Conservation (phyloP, 2,329 filamentous ascomycete species). For the Pseudomassariella vexata region DNA sequence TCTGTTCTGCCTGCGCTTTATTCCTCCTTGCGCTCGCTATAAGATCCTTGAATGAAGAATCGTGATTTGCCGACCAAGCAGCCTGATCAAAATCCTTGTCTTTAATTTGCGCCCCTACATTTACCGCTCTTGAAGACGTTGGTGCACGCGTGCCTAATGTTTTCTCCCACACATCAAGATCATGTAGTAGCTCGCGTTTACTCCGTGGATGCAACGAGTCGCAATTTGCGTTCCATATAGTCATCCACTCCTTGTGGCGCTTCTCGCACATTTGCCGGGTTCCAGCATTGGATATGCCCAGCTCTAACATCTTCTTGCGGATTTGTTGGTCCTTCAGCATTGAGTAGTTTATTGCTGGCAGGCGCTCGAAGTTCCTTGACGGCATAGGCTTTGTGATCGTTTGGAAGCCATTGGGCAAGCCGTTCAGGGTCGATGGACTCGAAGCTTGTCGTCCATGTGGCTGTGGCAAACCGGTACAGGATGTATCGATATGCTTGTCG, state of each 20-base stretch:
- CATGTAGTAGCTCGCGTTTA: conserved; percentile 66
- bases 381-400: conserved; percentile 22
- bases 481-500: conserved; percentile 74
- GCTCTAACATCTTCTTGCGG: conserved; percentile 73
- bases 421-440: conserved; percentile 11
- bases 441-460: conserved; percentile 15
- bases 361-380: too few relatives aligned
- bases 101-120: conserved; percentile 54
- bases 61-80: conserved; percentile 70
- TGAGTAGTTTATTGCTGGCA: conserved; percentile 80
- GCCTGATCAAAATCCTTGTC: conserved; percentile 83
- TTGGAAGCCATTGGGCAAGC: conserved; percentile 2
- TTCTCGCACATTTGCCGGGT: conserved; percentile 64
- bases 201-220: conserved; percentile 70
- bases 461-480: conserved; percentile 31
- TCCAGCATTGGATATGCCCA: conserved; percentile 71
- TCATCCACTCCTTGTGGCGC: conserved; percentile 89
- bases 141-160: conserved; percentile 63
- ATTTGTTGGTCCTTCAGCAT: conserved; percentile 75
- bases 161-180: conserved; percentile 81
- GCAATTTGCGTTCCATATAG: conserved; percentile 95
- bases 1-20: conserved; percentile 33
- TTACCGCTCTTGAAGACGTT: conserved; percentile 28
- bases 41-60: conserved; percentile 68
- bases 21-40: conserved; percentile 69